phyloP scores from a whole-genome alignment of 2,329 filamentous ascomycete species.

The Pseudopithomyces chartarum region DNA sequence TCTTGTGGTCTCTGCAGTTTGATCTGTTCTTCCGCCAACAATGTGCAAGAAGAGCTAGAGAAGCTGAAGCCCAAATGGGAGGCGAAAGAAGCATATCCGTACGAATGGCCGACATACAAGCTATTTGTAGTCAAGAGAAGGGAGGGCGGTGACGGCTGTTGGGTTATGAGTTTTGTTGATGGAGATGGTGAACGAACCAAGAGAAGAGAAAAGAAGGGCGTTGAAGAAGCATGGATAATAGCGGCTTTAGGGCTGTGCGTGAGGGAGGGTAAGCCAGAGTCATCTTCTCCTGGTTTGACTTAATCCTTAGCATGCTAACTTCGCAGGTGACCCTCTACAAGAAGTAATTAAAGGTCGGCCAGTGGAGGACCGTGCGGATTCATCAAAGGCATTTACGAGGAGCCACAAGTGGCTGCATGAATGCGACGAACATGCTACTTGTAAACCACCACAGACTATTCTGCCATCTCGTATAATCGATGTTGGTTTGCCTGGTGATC shows the following conservation, averaged over 20 bases:
- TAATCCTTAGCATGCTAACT: neutral
- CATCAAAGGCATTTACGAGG: slow-evolving; percentile 3
- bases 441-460: neutral
- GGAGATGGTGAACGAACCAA: neutral
- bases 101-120: slow-evolving; percentile 10
- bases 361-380: slow-evolving; percentile 1
- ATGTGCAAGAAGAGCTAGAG: slow-evolving; percentile 9
- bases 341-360: slow-evolving; percentile 6
- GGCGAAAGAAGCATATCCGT: neutral
- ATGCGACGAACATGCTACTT: slow-evolving; percentile 8
- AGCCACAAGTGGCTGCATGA: slow-evolving; percentile 8
- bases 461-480: slow-evolving; percentile 13
- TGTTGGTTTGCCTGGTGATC: slow-evolving; percentile 3
- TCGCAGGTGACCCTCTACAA: slow-evolving; percentile 3
- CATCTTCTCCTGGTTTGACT: neutral
- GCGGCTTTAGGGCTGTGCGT: slow-evolving; percentile 13
- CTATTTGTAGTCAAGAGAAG: slow-evolving; percentile 10
- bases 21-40: slow-evolving; percentile 9
- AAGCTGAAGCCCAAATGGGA: slow-evolving; percentile 9
- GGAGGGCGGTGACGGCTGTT: slow-evolving; percentile 9
- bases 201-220: neutral
- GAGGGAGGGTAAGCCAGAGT: neutral
- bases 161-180: slow-evolving; percentile 12
- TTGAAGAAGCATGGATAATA: slow-evolving; percentile 7
- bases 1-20: slow-evolving; percentile 7